These are phyloP conservation scores for Yarrowia bubula DNA, from an alignment of 805 yeast genomes.

Conservation along the genomic window DNA sequence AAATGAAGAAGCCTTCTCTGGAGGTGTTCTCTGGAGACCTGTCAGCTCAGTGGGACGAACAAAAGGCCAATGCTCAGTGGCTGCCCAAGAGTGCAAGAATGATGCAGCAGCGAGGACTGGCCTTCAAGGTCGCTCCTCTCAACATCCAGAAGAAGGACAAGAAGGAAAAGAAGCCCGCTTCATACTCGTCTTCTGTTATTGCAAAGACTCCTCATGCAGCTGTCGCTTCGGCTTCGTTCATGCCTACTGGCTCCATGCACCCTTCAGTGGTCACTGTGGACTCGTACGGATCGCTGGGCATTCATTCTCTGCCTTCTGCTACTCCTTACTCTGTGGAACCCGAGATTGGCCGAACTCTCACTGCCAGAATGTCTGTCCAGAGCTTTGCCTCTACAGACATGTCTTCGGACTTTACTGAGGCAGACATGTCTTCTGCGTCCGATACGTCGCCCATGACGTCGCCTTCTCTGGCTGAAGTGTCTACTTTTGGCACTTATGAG, in stretches of 20 bases:
- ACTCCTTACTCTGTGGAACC: background rate
- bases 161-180: background rate
- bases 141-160: slow-evolving; percentile 20
- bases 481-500: background rate
- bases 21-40: slow-evolving; percentile 8
- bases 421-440: slow-evolving; percentile 9
- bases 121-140: slow-evolving; percentile 17
- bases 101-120: slow-evolving; percentile 14
- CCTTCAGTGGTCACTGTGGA: slow-evolving; percentile 21
- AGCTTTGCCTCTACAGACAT: slow-evolving; percentile 23
- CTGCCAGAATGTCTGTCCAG: slow-evolving; percentile 14
- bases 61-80: slow-evolving; percentile 4
- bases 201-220: slow-evolving; percentile 4
- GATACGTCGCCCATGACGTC: slow-evolving; percentile 6
- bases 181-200: background rate
- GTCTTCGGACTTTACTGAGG: slow-evolving; percentile 19
- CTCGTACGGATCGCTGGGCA: slow-evolving; percentile 7
- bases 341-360: background rate
- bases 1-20: background rate
- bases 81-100: background rate
- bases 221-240: slow-evolving; percentile 6
- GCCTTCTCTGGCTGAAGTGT: background rate
- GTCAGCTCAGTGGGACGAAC: slow-evolving; percentile 13
- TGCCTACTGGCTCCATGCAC: slow-evolving; percentile 10
- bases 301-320: slow-evolving; percentile 4